Evolutionary conservation across 352 stramenopile species (phyloP).

Genomic region (Chrysophaeum taylorii): DNA sequence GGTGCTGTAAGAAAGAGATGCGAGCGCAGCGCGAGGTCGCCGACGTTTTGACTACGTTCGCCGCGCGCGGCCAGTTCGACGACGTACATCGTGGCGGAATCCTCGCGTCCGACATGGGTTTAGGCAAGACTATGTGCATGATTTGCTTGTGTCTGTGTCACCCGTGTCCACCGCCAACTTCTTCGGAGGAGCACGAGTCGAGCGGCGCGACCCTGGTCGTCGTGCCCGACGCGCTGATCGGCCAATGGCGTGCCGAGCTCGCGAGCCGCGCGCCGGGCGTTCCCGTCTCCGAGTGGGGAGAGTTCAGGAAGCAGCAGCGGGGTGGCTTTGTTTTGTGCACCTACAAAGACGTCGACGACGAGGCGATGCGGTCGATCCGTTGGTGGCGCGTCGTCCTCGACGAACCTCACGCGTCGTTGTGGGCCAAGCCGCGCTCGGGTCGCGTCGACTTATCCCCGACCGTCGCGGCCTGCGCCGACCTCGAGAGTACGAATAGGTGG

Average conservation of each 20-base stretch:
- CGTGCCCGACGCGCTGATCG: not conserved
- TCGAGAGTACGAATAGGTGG: not conserved
- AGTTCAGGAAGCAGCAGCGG: too few species aligned
- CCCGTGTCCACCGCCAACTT: not conserved
- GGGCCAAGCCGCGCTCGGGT: not conserved
- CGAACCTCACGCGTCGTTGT: not conserved
- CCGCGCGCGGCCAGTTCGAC: not conserved
- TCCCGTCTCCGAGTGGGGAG: not conserved
- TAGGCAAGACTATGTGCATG: not conserved
- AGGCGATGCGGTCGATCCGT: too few species aligned
- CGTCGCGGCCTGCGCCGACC: not conserved
- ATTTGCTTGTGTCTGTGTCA: not conserved
- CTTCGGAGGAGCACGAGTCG: not conserved
- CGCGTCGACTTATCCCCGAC: not conserved
- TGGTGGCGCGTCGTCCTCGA: not conserved
- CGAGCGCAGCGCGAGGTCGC: not conserved
- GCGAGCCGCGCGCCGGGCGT: not conserved
- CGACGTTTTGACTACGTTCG: not conserved
- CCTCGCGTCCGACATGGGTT: not conserved
- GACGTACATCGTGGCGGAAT: not conserved
- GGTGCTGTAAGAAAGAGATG: not conserved
- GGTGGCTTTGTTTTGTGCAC: not conserved
- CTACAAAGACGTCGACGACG: not conserved
- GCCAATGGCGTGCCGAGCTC: not conserved
- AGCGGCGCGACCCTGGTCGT: not conserved